Evolutionary conservation across 1,139 yeast genomes (phyloP).

Genomic region (Casaregolazyma lundiana): DNA sequence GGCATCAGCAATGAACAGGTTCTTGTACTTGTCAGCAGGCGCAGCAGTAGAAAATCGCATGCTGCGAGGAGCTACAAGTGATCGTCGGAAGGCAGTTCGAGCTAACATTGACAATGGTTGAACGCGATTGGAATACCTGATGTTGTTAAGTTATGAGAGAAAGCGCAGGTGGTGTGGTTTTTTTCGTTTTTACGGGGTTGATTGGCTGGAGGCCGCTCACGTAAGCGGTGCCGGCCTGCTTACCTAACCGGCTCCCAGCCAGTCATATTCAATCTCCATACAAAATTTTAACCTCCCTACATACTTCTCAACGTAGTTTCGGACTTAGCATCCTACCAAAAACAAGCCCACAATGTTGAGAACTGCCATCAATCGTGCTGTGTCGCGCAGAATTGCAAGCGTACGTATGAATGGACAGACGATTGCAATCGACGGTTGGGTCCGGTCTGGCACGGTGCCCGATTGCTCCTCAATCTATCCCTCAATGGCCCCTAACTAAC

Average conservation of each 20-base stretch:
- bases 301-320: constrained; percentile 8
- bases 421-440: not conserved
- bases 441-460: not conserved
- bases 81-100: constrained; percentile 7
- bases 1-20: constrained; percentile 35
- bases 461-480: not conserved
- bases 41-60: constrained; percentile 13
- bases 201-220: constrained; percentile 8
- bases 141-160: not conserved
- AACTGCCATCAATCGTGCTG: constrained; percentile 38
- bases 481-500: not conserved
- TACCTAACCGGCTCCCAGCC: constrained; percentile 2
- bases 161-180: constrained; percentile 5
- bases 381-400: constrained; percentile 33
- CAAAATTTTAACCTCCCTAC: constrained; percentile 6
- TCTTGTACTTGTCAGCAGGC: constrained; percentile 17
- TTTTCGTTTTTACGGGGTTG: not conserved
- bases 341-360: constrained; percentile 34
- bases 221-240: not conserved
- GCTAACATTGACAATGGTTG: too few species aligned
- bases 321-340: not conserved
- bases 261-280: constrained; percentile 7
- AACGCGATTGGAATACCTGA: too few species aligned
- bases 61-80: constrained; percentile 12
- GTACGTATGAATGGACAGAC: constrained; percentile 19